Percentiles rank a stretch among this genome's conserved stretches.
Evolutionary conservation across 371 early-diverging fungal genomes (phyloP).

Genomic region (Mortierella sp.): DNA sequence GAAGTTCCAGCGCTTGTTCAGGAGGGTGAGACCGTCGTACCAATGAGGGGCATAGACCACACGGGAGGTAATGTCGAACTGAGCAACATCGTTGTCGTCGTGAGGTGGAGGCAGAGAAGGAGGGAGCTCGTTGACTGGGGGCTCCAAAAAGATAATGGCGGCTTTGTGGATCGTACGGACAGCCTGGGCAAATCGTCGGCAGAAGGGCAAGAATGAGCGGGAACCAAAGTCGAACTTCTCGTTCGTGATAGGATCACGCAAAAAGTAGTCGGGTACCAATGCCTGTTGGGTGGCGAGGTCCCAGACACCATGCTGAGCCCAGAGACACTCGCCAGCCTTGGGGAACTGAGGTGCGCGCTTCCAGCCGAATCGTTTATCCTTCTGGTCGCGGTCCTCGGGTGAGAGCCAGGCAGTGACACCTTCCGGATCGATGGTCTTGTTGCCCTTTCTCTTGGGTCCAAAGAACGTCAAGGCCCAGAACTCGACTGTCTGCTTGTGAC

Average conservation of each 20-base stretch:
- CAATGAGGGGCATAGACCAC: conserved; percentile 82
- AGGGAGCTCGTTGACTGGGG: conserved; percentile 73
- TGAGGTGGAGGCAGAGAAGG: conserved; percentile 63
- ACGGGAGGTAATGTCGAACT: conserved; percentile 57
- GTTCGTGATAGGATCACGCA: conserved; percentile 61
- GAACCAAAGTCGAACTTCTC: conserved; percentile 59
- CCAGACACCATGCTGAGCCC: conserved; percentile 81
- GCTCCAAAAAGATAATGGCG: conserved; percentile 77
- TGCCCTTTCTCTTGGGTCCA: conserved; percentile 66
- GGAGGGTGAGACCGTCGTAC: conserved; percentile 81
- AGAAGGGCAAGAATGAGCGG: conserved; percentile 71
- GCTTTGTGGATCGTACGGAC: conserved; percentile 65
- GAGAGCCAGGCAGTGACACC: conserved; percentile 69
- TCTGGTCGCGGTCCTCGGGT: conserved; percentile 49
- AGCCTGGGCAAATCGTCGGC: conserved; percentile 58
- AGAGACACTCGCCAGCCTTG: conserved; percentile 71
- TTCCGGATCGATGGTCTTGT: conserved; percentile 63
- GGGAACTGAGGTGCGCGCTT: conserved; percentile 59
- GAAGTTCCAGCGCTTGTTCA: conserved; percentile 76
- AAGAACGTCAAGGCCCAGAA: conserved; percentile 70
- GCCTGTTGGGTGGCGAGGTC: conserved; percentile 57
- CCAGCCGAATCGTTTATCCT: conserved; percentile 65
- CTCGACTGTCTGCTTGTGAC: conserved; percentile 67
- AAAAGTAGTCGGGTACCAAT: conserved; percentile 70
- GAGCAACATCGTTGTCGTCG: conserved; percentile 53